Base-by-base conservation (phyloP, 345 rosid genomes). In the Raphanus sativus region DNA sequence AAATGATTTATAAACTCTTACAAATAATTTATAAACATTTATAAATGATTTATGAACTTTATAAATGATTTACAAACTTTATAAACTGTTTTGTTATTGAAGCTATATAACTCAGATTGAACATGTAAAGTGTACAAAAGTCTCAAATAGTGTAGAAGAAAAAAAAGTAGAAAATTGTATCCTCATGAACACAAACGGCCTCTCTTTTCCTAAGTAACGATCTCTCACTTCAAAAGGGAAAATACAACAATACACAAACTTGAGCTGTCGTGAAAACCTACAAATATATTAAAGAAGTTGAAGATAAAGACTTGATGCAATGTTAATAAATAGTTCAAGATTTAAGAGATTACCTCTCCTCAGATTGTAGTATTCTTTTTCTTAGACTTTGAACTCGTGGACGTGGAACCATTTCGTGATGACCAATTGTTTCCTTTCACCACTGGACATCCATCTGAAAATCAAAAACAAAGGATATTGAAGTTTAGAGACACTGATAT, bases 141-240 rank as follows among this genome's bases (percentile, higher is more conserved):
- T 25, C 5, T 38, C 55, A 74, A 42, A 42, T 11, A 42, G 54
- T 48, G n/a, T 48, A 40, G 7, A 73, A 52, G 11, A 74, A 55
- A 62, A n/a, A 45, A 62, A 29, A n/a, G 32, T 62, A 48, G 29
- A 73, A 65, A 55, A 6, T 38, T 10, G 56, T 56, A 36, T 65
- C 32, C 77, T 28, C 70, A 74, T 25, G 71, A 65, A 33, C n/a
- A 42, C n/a, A n/a, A 13, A 42, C 33, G 67, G 60, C 73, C 79
- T 75, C 73, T 24, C 45, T 13, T 17, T 10, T 28, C 67, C 67
- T 58, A 58, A 75, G 38, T 33, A 33, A 33, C 10, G 67, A 67
- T 67, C 78, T 66, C 73, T 75, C 67, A 59, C 28, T 67, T 42
- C 67, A 67, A 30, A 28, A 29, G 67, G 73, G 26, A 6, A 21